phyloP scores from a whole-genome alignment of 345 rosid genomes.

The Citrus trifoliata region DNA sequence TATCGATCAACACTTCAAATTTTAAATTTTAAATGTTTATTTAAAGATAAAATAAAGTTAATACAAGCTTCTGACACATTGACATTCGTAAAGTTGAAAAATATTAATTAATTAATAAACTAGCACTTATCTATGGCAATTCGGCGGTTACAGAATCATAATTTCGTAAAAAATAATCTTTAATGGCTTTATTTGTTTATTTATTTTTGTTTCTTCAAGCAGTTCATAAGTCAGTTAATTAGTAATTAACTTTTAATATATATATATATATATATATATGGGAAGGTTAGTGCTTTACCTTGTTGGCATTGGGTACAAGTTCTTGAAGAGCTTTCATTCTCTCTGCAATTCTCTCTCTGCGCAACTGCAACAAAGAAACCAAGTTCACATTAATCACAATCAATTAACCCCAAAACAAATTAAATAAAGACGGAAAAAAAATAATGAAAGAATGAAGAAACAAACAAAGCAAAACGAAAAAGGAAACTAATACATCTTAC shows the following conservation, averaged over 20 bases:
- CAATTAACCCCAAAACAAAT: constrained; percentile 3
- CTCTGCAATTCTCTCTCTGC: constrained; percentile 97
- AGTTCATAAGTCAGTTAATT: not conserved
- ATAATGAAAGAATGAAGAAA: not conserved
- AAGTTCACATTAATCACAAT: not conserved
- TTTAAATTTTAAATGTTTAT: not conserved
- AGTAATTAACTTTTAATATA: no score
- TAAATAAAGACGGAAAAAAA: not conserved
- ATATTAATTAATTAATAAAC: not conserved
- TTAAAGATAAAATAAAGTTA: not conserved
- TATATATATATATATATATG: no score
- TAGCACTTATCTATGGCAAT: not conserved
- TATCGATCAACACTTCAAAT: not conserved
- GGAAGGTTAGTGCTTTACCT: constrained; percentile 42
- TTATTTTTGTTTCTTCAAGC: no score
- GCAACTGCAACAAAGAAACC: constrained; percentile 44
- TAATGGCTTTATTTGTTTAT: not conserved
- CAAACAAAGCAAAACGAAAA: not conserved
- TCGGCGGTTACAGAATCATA: not conserved
- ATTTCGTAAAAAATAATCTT: not conserved
- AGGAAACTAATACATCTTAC: constrained; percentile 27
- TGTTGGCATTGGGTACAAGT: constrained; percentile 94
- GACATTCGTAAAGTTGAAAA: not conserved
- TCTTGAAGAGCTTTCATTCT: constrained; percentile 98
- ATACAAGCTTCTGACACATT: not conserved